Conservation (phyloP, 2,329 filamentous ascomycete species). For the Xylariaceae sp. region DNA sequence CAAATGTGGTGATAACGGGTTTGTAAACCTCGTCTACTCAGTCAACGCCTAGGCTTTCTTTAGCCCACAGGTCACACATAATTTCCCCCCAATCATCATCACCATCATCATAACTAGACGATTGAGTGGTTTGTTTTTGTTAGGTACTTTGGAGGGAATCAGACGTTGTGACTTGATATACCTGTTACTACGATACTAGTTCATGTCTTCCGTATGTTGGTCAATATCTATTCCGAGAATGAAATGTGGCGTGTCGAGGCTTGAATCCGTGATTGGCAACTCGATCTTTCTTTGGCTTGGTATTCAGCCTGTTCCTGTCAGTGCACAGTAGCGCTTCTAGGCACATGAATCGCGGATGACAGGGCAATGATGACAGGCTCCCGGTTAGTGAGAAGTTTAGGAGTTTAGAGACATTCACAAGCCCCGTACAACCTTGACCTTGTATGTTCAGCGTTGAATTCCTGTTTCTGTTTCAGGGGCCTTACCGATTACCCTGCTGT, state of each 20-base stretch:
- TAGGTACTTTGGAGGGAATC: neutral
- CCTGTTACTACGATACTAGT: neutral
- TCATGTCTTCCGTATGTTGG: neutral
- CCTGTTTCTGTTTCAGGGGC: no score
- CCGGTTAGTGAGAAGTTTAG: no score
- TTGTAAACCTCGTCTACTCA: neutral
- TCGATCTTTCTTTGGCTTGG: neutral
- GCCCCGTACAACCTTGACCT: no score
- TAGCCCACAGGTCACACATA: neutral
- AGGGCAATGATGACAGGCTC: no score
- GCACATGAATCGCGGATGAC: neutral
- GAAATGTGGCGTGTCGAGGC: neutral
- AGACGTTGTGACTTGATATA: neutral
- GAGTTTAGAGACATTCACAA: no score
- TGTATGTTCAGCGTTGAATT: no score
- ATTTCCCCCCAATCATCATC: no score
- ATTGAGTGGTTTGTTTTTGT: constrained; percentile 6
- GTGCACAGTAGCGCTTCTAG: neutral
- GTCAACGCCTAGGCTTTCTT: neutral
- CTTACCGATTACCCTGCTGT: no score
- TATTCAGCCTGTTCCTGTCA: constrained; percentile 1
- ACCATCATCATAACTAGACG: constrained; percentile 7
- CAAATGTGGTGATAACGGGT: constrained; percentile 3
- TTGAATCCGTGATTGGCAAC: neutral
- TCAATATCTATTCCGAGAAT: neutral